Evolutionary conservation across 768 basidiomycete genomes (phyloP), one percentile per base, ranked within the genome.

Genomic region (Collybia nuda): DNA sequence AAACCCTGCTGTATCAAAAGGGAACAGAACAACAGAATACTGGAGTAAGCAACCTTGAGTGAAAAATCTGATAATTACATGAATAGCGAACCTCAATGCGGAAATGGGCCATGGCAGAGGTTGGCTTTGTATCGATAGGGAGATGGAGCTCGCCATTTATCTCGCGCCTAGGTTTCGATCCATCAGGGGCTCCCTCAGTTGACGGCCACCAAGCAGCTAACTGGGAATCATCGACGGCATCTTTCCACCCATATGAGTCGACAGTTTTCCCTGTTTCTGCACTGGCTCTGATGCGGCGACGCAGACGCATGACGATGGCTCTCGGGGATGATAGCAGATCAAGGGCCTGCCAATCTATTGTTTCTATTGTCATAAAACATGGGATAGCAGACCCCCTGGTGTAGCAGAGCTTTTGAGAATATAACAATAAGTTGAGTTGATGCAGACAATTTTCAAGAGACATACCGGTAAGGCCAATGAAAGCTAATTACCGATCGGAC

Each of bases 301-400:
- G 64, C 14, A 71, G 56, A 23, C 69, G 68, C 6, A 71, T 53
- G 19, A 65, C 61, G 43, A 69, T 56, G n/a, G 69, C 59, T 18
- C 58, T 62, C 2, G 71, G 68, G 5, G 64, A 53, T 9, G 70
- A 64, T 6, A 77, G 50, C 6, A 70, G 50, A 51, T 73, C 68
- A 3, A 76, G 60, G 1, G 65, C 68, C 46, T 72, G 68, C 11
- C 53, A 45, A 50, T 75, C 72, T 7, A 53, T 38, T 40, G 70
- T 63, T 39, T 63, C 59, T 5, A 77, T 58, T 9, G 54, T 51
- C 19, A 76, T 42, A 38, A 58, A 62, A 38, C 67, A 63, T 11
- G 75, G 74, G 14, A 78, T 72, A 6, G 66, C 56, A 1, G 73
- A 66, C 17, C 74, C 70, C 54, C 75, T 61, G 15, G 73, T 70